Evolutionary conservation across 192 early-diverging fungal species (phyloP), one percentile per base, ranked within the genome.

Genomic region (Coemansia sp.): DNA sequence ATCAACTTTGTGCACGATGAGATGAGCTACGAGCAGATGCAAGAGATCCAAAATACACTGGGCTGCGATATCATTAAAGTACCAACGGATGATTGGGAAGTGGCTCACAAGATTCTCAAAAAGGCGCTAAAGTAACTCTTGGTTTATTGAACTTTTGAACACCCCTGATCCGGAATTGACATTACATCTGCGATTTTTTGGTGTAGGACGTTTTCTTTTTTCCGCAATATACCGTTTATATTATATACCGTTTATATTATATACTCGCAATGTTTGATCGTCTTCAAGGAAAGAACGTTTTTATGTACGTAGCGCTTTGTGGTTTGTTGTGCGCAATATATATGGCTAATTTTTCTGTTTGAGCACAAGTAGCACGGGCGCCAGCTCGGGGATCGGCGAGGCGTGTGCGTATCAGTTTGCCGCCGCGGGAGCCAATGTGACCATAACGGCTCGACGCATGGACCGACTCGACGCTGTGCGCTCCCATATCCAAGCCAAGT

Each of bases 1-100:
- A 92, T 98, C 76, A 98, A 97, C 77, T 95, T 98, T 85, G 89
- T 94, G 2, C 92, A 95, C 61, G 87, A 95, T 64, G 70, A 85
- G 26, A 79, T 80, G 70, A 87, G 83, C 24, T 87, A 83, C 76
- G 71, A 83, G 39, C 86, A 94, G 72, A 93, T 97, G 90, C 84
- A 87, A 63, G 82, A 78, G 6, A 97, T 98, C 61, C 87, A 93
- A 81, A 58, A 84, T 8, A 84, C 94, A 62, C 94, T 98, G 74
- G 75, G 86, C 18, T 78, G 87, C 43, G 83, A 88, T 62, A 96
- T 98, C 68, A 83, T 85, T 29, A 82, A 85, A 51, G 86, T 98
- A 0, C 88, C 90, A 7, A 93, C 92, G 37, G 91, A 95, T 39
- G 87, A 90, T 69, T 87, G 86, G 78, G 88, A 89, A 69, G 85